These are phyloP conservation scores for Trypethelium eluteriae DNA, from an alignment of 495 filamentous ascomycete genomes.

Conservation along the genomic window DNA sequence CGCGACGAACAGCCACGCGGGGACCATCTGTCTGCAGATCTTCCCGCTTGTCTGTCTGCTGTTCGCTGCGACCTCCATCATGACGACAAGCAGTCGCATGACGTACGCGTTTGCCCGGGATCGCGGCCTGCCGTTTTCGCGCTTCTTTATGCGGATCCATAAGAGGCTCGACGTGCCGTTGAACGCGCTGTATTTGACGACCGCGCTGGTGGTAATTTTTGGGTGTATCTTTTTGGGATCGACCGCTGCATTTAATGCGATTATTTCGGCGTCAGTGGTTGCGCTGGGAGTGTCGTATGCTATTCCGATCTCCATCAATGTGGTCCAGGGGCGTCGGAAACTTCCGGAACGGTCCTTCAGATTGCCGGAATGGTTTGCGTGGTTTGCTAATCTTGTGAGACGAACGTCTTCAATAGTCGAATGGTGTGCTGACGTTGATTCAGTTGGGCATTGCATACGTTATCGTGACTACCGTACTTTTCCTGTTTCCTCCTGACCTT, in stretches of 20 bases:
- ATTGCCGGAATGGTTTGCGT: conserved; percentile 50
- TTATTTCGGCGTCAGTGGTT: conserved; percentile 64
- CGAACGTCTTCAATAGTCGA: not conserved
- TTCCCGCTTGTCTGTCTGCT: conserved; percentile 67
- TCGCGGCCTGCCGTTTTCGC: conserved; percentile 60
- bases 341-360: conserved; percentile 53
- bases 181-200: conserved; percentile 62
- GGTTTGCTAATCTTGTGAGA: conserved; percentile 48
- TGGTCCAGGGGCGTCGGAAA: conserved; percentile 55
- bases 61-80: conserved; percentile 62
- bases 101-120: conserved; percentile 69
- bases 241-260: conserved; percentile 56
- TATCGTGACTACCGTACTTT: conserved; percentile 61
- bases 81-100: conserved; percentile 73
- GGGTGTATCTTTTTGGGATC: conserved; percentile 72
- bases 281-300: conserved; percentile 64
- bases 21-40: conserved; percentile 61
- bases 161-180: conserved; percentile 57
- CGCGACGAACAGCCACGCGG: conserved; percentile 57
- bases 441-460: conserved; percentile 60
- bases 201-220: conserved; percentile 56
- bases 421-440: conserved; percentile 21
- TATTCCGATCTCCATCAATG: conserved; percentile 63
- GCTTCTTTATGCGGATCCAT: conserved; percentile 58
- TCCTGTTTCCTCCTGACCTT: conserved; percentile 63